Conservation (phyloP, 306 rosid species). For the Lathyrus oleraceus region DNA sequence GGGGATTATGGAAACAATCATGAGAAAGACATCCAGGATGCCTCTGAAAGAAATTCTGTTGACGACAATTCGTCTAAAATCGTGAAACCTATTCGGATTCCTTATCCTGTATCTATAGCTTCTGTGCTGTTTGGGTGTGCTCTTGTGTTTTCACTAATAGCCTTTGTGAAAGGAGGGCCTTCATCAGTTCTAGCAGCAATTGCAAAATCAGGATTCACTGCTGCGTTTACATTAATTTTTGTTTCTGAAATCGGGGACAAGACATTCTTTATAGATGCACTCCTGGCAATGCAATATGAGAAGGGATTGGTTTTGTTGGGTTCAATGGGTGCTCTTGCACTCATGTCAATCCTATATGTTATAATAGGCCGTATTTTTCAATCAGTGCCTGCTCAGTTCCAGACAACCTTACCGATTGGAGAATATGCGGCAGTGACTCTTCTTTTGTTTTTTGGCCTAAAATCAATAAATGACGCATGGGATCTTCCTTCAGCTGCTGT, state of each 20-base stretch:
- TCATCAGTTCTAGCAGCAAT: slow-evolving; percentile 71
- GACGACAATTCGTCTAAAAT: slow-evolving; percentile 51
- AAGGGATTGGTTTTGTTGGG: slow-evolving; percentile 92
- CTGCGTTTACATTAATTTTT: slow-evolving; percentile 90
- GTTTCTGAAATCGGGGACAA: slow-evolving; percentile 99
- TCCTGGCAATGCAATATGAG: slow-evolving; percentile 93
- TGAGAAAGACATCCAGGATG: slow-evolving; percentile 47
- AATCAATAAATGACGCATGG: slow-evolving; percentile 95
- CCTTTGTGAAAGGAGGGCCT: slow-evolving; percentile 88
- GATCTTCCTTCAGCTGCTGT: slow-evolving; percentile 69
- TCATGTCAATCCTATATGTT: slow-evolving; percentile 84
- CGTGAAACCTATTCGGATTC: slow-evolving; percentile 62
- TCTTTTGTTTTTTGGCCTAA: slow-evolving; percentile 86
- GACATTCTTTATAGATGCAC: slow-evolving; percentile 99
- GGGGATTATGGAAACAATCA: slow-evolving; percentile 62
- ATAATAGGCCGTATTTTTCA: slow-evolving; percentile 84
- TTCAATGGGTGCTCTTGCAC: slow-evolving; percentile 86
- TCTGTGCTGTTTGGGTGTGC: slow-evolving; percentile 78
- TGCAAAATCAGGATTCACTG: slow-evolving; percentile 93
- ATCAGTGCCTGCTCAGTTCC: slow-evolving; percentile 96
- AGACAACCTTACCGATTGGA: slow-evolving; percentile 97
- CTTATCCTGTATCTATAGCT: slow-evolving; percentile 70
- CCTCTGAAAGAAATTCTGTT: slow-evolving; percentile 40
- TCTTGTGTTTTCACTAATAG: slow-evolving; percentile 73
- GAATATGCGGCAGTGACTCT: slow-evolving; percentile 97